Conservation (phyloP, 352 stramenopile genomes). For the Globisporangium recalcitrans region DNA sequence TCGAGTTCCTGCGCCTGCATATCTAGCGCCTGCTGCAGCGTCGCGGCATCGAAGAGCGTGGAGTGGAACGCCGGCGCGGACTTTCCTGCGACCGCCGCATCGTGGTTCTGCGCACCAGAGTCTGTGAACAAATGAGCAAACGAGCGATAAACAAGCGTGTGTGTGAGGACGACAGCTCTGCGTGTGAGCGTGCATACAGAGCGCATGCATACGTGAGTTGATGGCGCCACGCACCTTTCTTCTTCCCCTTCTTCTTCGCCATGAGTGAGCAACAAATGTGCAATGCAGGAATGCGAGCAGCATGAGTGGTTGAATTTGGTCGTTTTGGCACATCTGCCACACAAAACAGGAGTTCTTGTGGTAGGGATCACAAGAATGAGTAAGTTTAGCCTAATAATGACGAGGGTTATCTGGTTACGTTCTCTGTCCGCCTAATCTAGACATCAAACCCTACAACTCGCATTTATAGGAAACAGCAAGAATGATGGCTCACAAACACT, state of each 20-base stretch:
- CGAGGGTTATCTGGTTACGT: too few relatives aligned
- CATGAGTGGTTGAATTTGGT: neutral
- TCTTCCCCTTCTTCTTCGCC: conserved; percentile 78
- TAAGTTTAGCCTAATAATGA: too few relatives aligned
- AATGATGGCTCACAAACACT: neutral
- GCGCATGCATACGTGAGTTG: neutral
- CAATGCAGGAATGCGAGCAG: neutral
- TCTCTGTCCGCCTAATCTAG: too few relatives aligned
- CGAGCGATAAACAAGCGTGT: neutral
- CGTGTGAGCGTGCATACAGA: neutral
- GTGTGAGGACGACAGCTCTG: neutral
- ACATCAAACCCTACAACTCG: too few relatives aligned
- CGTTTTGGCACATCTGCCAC: neutral
- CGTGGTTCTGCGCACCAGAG: neutral
- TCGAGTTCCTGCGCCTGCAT: conserved; percentile 79
- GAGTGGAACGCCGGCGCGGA: conserved; percentile 12
- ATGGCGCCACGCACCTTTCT: conserved; percentile 35
- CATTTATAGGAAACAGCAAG: too few relatives aligned
- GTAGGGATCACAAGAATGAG: conserved; percentile 4
- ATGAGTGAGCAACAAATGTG: conserved; percentile 30
- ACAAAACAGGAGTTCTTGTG: neutral
- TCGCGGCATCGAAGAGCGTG: conserved; percentile 30
- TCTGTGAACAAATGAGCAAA: neutral
- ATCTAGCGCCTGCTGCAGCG: conserved; percentile 44
- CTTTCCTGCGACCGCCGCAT: neutral